These are phyloP conservation scores for Aspergillus diversus DNA, from an alignment of 495 filamentous ascomycete species.

Conservation along the genomic window DNA sequence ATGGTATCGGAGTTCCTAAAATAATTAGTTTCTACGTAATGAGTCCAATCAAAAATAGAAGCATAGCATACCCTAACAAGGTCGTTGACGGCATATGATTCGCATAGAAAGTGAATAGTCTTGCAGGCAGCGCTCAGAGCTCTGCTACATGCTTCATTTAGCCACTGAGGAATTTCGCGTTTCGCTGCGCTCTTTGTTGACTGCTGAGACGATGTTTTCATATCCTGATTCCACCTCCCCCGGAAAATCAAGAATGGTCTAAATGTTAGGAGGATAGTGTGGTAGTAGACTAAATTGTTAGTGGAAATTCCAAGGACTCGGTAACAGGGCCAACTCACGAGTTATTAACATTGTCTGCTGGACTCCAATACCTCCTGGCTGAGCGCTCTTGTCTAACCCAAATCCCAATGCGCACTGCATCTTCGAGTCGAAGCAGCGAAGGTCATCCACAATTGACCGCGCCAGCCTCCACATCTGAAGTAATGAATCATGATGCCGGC, in stretches of 20 bases:
- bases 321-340: conserved; percentile 28
- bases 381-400: conserved; percentile 36
- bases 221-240: conserved; percentile 42
- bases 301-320: neutral
- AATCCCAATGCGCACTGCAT: conserved; percentile 39
- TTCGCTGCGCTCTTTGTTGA: conserved; percentile 15
- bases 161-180: conserved; percentile 43
- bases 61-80: conserved; percentile 35
- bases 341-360: conserved; percentile 41
- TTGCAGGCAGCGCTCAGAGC: conserved; percentile 39
- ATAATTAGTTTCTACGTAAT: neutral
- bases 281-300: conserved; percentile 41
- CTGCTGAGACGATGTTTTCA: conserved; percentile 24
- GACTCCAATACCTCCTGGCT: conserved; percentile 39
- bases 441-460: conserved; percentile 40
- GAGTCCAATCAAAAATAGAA: too few relatives aligned
- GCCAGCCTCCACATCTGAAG: conserved; percentile 50
- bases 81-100: conserved; percentile 40
- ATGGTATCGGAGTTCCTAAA: conserved; percentile 46
- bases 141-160: conserved; percentile 49
- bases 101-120: conserved; percentile 43
- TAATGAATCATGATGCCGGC: conserved; percentile 44
- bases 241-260: conserved; percentile 51
- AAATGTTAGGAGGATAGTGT: conserved; percentile 46
- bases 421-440: conserved; percentile 34